These are phyloP conservation scores for Pelargonium nanum DNA, from an alignment of 345 rosid genomes.

Conservation along the genomic window DNA sequence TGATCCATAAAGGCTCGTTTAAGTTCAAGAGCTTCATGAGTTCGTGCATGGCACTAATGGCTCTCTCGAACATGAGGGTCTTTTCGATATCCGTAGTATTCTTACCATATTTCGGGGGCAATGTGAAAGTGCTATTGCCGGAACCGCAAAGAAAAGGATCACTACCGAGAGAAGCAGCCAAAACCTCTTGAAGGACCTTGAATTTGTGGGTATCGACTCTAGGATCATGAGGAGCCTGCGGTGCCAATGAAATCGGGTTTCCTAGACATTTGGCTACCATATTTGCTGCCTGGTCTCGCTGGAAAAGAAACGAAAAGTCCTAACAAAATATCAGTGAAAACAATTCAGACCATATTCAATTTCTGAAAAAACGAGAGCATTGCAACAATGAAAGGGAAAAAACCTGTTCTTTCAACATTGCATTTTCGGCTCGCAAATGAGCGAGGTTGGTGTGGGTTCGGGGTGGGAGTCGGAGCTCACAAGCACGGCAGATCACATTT, in stretches of 20 bases:
- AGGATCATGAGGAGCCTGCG: too few relatives aligned
- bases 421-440: slow-evolving; percentile 38
- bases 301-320: too few relatives aligned
- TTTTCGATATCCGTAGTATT: slow-evolving; percentile 27
- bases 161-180: neutral
- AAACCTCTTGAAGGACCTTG: slow-evolving; percentile 1
- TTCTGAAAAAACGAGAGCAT: too few relatives aligned
- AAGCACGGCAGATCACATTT: slow-evolving; percentile 46
- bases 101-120: slow-evolving; percentile 1
- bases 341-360: too few relatives aligned
- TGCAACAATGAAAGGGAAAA: neutral
- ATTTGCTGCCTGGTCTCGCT: too few relatives aligned
- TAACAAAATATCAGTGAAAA: too few relatives aligned
- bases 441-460: slow-evolving; percentile 22
- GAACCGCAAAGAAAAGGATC: slow-evolving; percentile 9
- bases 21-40: slow-evolving; percentile 27
- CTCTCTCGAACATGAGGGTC: slow-evolving; percentile 27
- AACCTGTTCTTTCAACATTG: slow-evolving; percentile 37
- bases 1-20: slow-evolving; percentile 51
- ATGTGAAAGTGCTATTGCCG: neutral
- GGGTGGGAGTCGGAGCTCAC: too few relatives aligned
- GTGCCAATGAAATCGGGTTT: slow-evolving; percentile 22
- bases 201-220: too few relatives aligned
- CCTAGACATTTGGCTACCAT: slow-evolving; percentile 28
- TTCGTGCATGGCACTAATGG: slow-evolving; percentile 43